These are phyloP conservation scores for Trypanosoma melophagium DNA, from an alignment of 208 protist species.

Conservation along the genomic window DNA sequence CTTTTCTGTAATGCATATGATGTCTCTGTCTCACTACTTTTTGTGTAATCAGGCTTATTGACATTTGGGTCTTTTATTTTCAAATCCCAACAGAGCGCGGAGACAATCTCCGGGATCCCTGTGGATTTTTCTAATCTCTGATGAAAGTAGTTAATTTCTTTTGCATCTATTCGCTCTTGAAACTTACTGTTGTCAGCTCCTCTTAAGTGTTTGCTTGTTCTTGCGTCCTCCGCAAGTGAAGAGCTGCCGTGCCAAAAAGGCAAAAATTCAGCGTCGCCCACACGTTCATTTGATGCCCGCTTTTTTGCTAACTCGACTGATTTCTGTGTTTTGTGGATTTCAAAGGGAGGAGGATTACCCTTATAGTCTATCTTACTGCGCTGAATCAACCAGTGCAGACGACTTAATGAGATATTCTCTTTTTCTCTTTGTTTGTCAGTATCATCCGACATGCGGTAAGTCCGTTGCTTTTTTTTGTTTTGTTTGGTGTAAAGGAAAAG, in stretches of 20 bases:
- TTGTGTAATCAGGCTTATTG: background rate
- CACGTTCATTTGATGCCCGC: constrained; percentile 26
- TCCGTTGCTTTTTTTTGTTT: no score
- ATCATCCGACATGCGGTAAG: background rate
- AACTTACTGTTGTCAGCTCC: constrained; percentile 31
- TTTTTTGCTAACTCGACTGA: constrained; percentile 50
- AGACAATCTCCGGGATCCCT: constrained; percentile 63
- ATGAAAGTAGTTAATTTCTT: constrained; percentile 19
- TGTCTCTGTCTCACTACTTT: background rate
- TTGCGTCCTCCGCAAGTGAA: constrained; percentile 55
- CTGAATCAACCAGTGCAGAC: constrained; percentile 79
- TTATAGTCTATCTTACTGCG: constrained; percentile 70
- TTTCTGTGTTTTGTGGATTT: constrained; percentile 56
- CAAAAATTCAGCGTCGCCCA: constrained; percentile 57
- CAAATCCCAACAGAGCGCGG: constrained; percentile 72
- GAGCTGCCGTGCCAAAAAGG: constrained; percentile 55
- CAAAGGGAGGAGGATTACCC: constrained; percentile 79
- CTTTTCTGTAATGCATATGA: background rate
- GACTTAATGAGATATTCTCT: constrained; percentile 62
- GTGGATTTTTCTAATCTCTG: constrained; percentile 62
- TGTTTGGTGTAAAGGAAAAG: background rate
- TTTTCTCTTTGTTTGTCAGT: constrained; percentile 10
- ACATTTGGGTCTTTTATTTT: background rate
- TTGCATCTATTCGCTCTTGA: constrained; percentile 17
- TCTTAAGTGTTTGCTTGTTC: constrained; percentile 49